Percentiles rank a stretch among this genome's conserved stretches.
These are phyloP conservation scores for Talaromyces sp. DNA, from an alignment of 2,329 filamentous ascomycete species.

Conservation along the genomic window DNA sequence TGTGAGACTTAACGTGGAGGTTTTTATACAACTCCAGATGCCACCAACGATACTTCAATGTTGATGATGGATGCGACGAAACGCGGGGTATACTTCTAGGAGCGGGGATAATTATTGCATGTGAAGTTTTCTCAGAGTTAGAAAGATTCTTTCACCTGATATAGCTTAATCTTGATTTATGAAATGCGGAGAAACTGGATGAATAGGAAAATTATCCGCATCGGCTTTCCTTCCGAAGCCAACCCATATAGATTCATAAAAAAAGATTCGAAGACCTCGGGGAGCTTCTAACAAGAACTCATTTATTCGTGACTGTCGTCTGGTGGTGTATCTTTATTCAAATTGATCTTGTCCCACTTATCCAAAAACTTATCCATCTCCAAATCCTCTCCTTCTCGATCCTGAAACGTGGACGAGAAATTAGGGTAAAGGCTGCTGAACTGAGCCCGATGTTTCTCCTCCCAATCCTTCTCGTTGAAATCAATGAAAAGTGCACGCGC, in stretches of 20 bases:
- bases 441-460: neutral
- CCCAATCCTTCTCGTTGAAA: constrained; percentile 6
- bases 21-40: neutral
- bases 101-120: no score
- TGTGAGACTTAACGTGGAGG: neutral
- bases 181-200: neutral
- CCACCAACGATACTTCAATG: neutral
- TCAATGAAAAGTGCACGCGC: constrained; percentile 5
- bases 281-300: neutral
- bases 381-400: neutral
- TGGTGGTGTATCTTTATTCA: neutral
- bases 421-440: constrained; percentile 6
- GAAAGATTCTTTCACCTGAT: neutral
- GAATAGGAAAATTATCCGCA: constrained; percentile 8
- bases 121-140: neutral
- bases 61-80: neutral
- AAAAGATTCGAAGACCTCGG: no score
- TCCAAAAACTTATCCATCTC: constrained; percentile 6
- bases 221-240: constrained; percentile 16
- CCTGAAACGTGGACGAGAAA: neutral
- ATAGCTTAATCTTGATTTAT: neutral
- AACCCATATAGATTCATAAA: neutral
- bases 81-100: neutral
- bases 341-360: constrained; percentile 8
- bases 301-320: neutral